Evolutionary conservation across 2,329 filamentous ascomycete species (phyloP).

Genomic region (Ascochyta fabae): DNA sequence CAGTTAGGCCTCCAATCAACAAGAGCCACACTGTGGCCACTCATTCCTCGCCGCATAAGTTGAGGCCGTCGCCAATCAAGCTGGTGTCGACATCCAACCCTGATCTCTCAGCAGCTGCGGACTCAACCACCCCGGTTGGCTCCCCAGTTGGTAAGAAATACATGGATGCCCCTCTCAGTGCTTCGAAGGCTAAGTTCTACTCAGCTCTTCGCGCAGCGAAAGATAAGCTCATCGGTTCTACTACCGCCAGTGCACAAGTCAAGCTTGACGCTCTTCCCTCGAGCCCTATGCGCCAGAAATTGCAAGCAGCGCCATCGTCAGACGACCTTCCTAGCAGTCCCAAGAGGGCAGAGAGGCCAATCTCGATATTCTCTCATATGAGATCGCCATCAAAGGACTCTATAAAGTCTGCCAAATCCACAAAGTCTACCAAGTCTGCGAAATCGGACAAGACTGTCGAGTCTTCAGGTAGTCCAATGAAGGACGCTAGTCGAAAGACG

Average conservation of each 20-base stretch:
- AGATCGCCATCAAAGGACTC: conserved; percentile 47
- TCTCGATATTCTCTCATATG: conserved; percentile 44
- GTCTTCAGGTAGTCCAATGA: conserved; percentile 40
- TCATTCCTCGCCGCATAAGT: conserved; percentile 43
- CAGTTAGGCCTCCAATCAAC: conserved; percentile 57
- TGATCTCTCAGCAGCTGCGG: conserved; percentile 45
- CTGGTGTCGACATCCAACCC: conserved; percentile 54
- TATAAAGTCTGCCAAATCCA: conserved; percentile 37
- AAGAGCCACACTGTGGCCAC: conserved; percentile 68
- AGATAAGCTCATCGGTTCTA: conserved; percentile 80
- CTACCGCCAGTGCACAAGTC: conserved; percentile 63
- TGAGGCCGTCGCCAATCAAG: conserved; percentile 52
- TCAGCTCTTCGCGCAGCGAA: conserved; percentile 89
- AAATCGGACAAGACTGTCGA: conserved; percentile 37
- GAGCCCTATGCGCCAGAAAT: conserved; percentile 36
- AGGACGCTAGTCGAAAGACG: conserved; percentile 56
- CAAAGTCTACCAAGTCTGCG: conserved; percentile 34
- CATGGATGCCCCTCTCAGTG: conserved; percentile 82
- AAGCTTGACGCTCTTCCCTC: conserved; percentile 61
- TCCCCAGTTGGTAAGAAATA: conserved; percentile 61
- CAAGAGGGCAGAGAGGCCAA: conserved; percentile 39
- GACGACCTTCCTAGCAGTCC: conserved; percentile 47
- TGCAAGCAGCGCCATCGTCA: conserved; percentile 34
- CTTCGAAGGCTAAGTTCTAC: conserved; percentile 90
- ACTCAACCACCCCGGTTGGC: conserved; percentile 63